Percentiles rank a stretch among this genome's conserved stretches.
Conservation (phyloP, 805 yeast genomes). For the Soucietia sequanensis region DNA sequence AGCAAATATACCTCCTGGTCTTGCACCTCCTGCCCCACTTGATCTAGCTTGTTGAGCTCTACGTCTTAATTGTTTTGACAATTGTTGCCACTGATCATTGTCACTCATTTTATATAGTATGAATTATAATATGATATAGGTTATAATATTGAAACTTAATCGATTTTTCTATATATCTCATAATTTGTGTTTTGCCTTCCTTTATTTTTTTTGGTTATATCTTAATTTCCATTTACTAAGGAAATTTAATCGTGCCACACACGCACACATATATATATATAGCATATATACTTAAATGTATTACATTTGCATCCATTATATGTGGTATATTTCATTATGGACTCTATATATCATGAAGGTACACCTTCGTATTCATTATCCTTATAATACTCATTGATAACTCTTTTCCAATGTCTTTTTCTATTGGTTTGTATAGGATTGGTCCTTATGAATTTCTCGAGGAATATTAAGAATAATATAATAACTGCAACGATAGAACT, state of each 20-base stretch:
- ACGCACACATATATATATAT: no score
- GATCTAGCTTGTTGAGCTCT: conserved; percentile 31
- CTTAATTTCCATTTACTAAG: no score
- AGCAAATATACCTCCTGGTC: conserved; percentile 38
- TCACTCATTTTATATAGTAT: conserved; percentile 40
- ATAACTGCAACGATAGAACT: conserved; percentile 57
- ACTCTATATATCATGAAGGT: conserved; percentile 57
- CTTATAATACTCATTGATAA: conserved; percentile 51
- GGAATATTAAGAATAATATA: conserved; percentile 49
- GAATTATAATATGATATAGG: no score
- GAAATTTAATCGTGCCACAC: no score
- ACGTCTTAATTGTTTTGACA: conserved; percentile 42
- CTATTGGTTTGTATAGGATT: conserved; percentile 73
- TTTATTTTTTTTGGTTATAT: no score
- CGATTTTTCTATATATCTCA: no score
- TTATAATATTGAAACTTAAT: no score
- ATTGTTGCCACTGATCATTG: conserved; percentile 37
- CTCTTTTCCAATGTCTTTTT: conserved; percentile 61
- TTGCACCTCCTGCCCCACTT: conserved; percentile 19
- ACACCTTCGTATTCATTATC: conserved; percentile 81
- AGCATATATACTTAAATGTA: no score
- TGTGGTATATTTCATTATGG: no score
- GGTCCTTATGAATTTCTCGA: conserved; percentile 51
- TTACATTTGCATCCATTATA: no score
- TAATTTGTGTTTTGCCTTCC: no score